Evolutionary conservation across 2,329 filamentous ascomycete genomes (phyloP), one percentile per base, ranked within the genome.

Genomic region (Scedosporium aurantiacum): DNA sequence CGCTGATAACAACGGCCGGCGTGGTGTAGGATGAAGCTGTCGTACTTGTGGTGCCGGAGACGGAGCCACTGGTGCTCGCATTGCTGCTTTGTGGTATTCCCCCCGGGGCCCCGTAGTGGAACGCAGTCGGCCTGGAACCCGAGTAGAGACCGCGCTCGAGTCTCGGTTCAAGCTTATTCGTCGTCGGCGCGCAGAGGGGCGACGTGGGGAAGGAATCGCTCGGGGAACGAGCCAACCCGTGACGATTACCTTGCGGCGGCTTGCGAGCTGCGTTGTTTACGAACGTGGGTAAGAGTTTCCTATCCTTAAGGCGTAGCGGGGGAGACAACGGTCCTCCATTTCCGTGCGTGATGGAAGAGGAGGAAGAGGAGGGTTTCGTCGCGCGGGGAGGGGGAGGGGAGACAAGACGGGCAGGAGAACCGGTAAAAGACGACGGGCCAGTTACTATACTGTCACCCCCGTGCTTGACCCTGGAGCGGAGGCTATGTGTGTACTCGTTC

Each of bases 251-350:
- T 66, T n/a, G 14, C 27, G 21, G n/a, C 5, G 55, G 37, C n/a
- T 32, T 41, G 62, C 57, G 41, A 64, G 65, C 7, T 66, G 28
- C 73, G 67, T 14, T 73, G 67, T 4, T 21, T n/a, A 40, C 21
- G 5, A 55, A 25, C 18, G 73, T 70, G 1, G 76, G 70, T 18
- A 82, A 72, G 57, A 78, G 72, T 41, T 69, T 75, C 5, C 79
- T 74, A 58, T 81, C 78, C 59, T 76, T 73, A 1, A 82, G 73
- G 18, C 78, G 75, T 1, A 75, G 74, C 0, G 80, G 80, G 1
- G 80, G 79, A 0, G 75, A 78, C 25, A 78, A 28, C 1, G 60
- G 27, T 6, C 18, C 32, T 3, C 32, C 25, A 40, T 28, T 16
- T 52, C 52, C 14, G 21, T 4, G 27, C 14, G 32, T 37, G 8